These are phyloP conservation scores for Forsythia viridissima DNA, from an alignment of 257 asterid species.

Conservation along the genomic window DNA sequence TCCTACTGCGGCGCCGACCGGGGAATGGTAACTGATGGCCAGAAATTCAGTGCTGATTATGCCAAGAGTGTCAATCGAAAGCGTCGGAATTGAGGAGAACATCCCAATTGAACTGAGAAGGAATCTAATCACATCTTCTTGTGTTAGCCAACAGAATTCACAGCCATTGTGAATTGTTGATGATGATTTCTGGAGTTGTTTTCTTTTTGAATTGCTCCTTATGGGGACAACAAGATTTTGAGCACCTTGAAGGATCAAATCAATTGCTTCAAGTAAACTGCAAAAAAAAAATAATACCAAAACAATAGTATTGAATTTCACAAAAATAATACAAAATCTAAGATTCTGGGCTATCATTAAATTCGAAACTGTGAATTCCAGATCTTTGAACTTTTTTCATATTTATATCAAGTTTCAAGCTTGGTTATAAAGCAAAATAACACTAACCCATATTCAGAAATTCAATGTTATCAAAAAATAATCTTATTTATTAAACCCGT, in stretches of 20 bases:
- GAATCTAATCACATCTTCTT: slow-evolving; percentile 72
- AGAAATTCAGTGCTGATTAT: slow-evolving; percentile 42
- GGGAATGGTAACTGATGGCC: slow-evolving; percentile 42
- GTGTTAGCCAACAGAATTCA: slow-evolving; percentile 83
- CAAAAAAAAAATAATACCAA: neutral
- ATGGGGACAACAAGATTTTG: slow-evolving; percentile 43
- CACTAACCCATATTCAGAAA: neutral
- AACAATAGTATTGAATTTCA: too few relatives aligned
- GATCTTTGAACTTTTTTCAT: too few relatives aligned
- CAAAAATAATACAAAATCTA: too few relatives aligned
- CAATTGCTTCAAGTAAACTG: neutral
- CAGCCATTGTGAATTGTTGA: slow-evolving; percentile 59
- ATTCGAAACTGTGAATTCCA: too few relatives aligned
- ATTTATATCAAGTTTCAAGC: too few relatives aligned
- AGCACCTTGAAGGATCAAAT: neutral
- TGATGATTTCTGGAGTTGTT: slow-evolving; percentile 43
- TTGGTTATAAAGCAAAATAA: too few relatives aligned
- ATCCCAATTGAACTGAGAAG: slow-evolving; percentile 69
- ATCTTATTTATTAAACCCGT: neutral
- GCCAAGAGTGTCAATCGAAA: slow-evolving; percentile 61
- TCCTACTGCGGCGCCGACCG: slow-evolving; percentile 42
- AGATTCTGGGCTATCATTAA: too few relatives aligned
- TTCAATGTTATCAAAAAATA: too few relatives aligned
- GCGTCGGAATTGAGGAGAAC: slow-evolving; percentile 61
- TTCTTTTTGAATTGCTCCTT: slow-evolving; percentile 45